Evolutionary conservation across 345 rosid genomes (phyloP), one percentile per base, ranked within the genome.

Genomic region (Eutrema japonicum): DNA sequence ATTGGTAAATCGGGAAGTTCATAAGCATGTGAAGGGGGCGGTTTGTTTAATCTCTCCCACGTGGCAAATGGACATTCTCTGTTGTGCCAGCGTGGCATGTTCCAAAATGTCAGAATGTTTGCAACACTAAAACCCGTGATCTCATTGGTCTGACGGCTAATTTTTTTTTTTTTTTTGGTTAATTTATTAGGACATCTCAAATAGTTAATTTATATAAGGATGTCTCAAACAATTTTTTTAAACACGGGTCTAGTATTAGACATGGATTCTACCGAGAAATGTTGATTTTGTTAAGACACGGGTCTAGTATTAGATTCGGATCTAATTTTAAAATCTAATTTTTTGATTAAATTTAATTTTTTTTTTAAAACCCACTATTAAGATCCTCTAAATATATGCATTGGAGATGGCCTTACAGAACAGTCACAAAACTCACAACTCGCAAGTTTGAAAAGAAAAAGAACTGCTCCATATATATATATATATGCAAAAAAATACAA

Each of bases 51-150:
- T 69, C 7, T 4, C 40, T 0, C 60, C 77, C 90, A 84, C 86
- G 87, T 87, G 56, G 58, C 59, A 6, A 26, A 12, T 53, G 70
- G 81, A 78, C 83, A 82, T 67, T 71, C 79, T 68, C 74, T 59
- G 52, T 45, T 30, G 60, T 77, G 70, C 78, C 90, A 80, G 82
- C 81, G 56, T 77, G 80, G 72, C 80, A 71, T 41, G 71, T 70
- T 64, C 76, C 75, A 70, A 67, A 64, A 63, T 77, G 80, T 40
- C 74, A 32, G 73, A 78, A 79, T 67, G 79, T 89, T 78, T 77
- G 87, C 78, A 85, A 82, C 86, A 83, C 59, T 83, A 46, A 8
- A 52, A 56, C 77, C 68, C 77, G 75, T 60, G 66, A 16, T 7
- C 72, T 70, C n/a, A 77, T 77, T 71, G 75, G 80, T 42, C 80